Percentiles rank a stretch among this genome's conserved stretches.
Conservation (phyloP, 2,329 filamentous ascomycete genomes). For the Talaromyces atroroseus region DNA sequence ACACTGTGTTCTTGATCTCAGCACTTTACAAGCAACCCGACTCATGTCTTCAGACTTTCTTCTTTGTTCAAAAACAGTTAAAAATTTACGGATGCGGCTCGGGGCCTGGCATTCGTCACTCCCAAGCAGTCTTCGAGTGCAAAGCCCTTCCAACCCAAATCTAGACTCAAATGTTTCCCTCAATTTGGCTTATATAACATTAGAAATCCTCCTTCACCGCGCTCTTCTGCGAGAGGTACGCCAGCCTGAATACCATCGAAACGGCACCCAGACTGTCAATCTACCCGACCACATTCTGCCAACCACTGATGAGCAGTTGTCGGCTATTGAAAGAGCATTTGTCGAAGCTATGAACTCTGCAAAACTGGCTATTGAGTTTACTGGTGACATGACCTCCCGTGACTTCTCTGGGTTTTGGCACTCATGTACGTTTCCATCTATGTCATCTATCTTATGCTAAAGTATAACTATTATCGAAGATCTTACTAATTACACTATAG, state of each 20-base stretch:
- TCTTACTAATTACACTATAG: slow-evolving; percentile 14
- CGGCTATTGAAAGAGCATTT: slow-evolving; percentile 23
- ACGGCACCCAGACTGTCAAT: slow-evolving; percentile 16
- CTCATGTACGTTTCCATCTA: slow-evolving; percentile 23
- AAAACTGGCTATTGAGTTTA: slow-evolving; percentile 26
- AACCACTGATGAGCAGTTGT: slow-evolving; percentile 16
- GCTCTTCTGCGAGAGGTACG: slow-evolving; percentile 28
- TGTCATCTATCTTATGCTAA: not conserved
- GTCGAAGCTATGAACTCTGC: slow-evolving; percentile 29
- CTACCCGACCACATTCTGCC: not conserved
- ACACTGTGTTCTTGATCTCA: slow-evolving; percentile 24
- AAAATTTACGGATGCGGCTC: slow-evolving; percentile 21
- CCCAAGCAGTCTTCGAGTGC: slow-evolving; percentile 23
- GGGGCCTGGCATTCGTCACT: slow-evolving; percentile 27
- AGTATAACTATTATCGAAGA: too few relatives aligned
- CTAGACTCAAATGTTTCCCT: slow-evolving; percentile 23
- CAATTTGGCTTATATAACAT: slow-evolving; percentile 29
- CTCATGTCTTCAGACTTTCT: slow-evolving; percentile 21
- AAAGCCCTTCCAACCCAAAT: slow-evolving; percentile 22
- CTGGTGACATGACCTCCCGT: slow-evolving; percentile 21
- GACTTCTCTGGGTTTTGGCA: slow-evolving; percentile 30
- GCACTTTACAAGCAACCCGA: slow-evolving; percentile 15
- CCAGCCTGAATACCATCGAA: not conserved
- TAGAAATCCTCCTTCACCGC: slow-evolving; percentile 29
- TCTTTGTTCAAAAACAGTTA: slow-evolving; percentile 23